These are phyloP conservation scores for Thelonectria discophora DNA, from an alignment of 2,329 filamentous ascomycete genomes.

Conservation along the genomic window DNA sequence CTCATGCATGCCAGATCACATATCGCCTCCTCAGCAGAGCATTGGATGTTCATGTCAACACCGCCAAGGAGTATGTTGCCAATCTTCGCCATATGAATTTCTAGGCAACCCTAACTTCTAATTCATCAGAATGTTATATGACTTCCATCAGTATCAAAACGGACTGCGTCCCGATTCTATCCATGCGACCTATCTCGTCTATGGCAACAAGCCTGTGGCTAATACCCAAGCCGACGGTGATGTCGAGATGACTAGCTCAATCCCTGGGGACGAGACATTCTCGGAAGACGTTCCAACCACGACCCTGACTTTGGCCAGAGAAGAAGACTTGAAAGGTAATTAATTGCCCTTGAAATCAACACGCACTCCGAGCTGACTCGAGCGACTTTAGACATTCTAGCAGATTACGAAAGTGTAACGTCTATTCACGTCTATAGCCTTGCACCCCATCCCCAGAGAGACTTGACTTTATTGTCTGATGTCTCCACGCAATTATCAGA, in stretches of 20 bases:
- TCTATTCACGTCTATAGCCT: slow-evolving; percentile 91
- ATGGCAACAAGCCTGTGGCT: slow-evolving; percentile 67
- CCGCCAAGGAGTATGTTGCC: slow-evolving; percentile 80
- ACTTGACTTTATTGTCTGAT: slow-evolving; percentile 77
- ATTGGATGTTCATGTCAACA: slow-evolving; percentile 83
- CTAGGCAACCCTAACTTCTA: slow-evolving; percentile 30
- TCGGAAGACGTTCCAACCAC: slow-evolving; percentile 62
- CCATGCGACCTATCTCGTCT: slow-evolving; percentile 92
- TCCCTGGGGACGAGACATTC: slow-evolving; percentile 58
- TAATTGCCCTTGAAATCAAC: neutral
- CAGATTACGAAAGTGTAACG: slow-evolving; percentile 74
- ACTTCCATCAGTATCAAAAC: slow-evolving; percentile 86
- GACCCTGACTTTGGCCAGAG: slow-evolving; percentile 72
- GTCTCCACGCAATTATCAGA: slow-evolving; percentile 69
- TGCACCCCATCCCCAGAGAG: slow-evolving; percentile 71
- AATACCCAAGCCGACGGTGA: slow-evolving; percentile 63
- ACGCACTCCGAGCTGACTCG: slow-evolving; percentile 25
- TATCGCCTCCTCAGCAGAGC: slow-evolving; percentile 87
- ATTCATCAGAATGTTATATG: slow-evolving; percentile 80
- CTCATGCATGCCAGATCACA: slow-evolving; percentile 69
- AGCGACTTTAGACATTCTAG: slow-evolving; percentile 66
- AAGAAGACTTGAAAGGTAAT: slow-evolving; percentile 76
- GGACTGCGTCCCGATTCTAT: slow-evolving; percentile 78
- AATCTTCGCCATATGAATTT: neutral
- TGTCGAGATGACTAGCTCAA: slow-evolving; percentile 75